These are phyloP conservation scores for Pseudoperonospora humuli DNA, from an alignment of 352 stramenopile genomes.

Conservation along the genomic window DNA sequence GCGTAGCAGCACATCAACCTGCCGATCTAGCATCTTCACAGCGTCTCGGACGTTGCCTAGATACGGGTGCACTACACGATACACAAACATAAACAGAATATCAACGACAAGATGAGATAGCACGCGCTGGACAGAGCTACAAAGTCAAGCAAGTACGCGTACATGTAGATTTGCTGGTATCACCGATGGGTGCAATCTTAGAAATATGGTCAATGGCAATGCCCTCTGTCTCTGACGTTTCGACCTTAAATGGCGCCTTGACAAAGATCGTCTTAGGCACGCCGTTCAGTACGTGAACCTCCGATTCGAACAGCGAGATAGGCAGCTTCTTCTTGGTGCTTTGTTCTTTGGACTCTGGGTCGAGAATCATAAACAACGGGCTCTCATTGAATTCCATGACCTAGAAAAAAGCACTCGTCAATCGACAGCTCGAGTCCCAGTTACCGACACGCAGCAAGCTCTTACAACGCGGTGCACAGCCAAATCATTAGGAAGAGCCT, in stretches of 20 bases:
- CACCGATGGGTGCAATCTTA: conserved; percentile 69
- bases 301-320: conserved; percentile 78
- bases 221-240: conserved; percentile 81
- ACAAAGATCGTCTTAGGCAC: conserved; percentile 87
- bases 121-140: background rate
- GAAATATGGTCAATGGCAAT: conserved; percentile 87
- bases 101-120: conserved; percentile 7
- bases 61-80: conserved; percentile 59
- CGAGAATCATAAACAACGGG: conserved; percentile 71
- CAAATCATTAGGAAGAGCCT: conserved; percentile 65
- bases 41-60: conserved; percentile 74
- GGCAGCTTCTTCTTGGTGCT: conserved; percentile 86
- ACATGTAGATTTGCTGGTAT: conserved; percentile 67
- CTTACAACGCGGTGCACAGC: conserved; percentile 64
- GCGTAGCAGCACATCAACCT: conserved; percentile 64
- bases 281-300: conserved; percentile 79
- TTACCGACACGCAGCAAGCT: background rate
- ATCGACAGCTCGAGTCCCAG: background rate
- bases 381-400: conserved; percentile 86
- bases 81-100: conserved; percentile 4
- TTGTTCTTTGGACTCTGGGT: conserved; percentile 47
- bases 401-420: conserved; percentile 22
- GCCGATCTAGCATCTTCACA: conserved; percentile 80
- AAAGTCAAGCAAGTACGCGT: conserved; percentile 10
- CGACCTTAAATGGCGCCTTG: conserved; percentile 80